A percentile compares a stretch with the other conserved stretches of the same genome.
Conservation (phyloP, 1,284 basidiomycete genomes). For the Irpex rosettiformis region DNA sequence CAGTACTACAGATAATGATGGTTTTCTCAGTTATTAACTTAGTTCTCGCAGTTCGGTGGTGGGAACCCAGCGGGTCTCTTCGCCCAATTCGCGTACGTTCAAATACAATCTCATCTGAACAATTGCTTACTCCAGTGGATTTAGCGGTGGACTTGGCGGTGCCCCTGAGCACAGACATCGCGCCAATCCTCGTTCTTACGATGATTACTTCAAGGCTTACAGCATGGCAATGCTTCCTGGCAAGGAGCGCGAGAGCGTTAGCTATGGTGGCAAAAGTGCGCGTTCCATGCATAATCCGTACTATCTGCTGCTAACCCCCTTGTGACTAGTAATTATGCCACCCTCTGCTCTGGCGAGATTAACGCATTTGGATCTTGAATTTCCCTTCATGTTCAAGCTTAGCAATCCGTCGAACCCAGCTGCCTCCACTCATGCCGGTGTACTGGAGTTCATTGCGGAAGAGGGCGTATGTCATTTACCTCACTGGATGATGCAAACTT, state of each 20-base stretch:
- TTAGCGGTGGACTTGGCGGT: conserved; percentile 48
- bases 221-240: conserved; percentile 84
- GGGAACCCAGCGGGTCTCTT: conserved; percentile 49
- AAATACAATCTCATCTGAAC: background rate
- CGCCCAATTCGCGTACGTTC: conserved; percentile 54
- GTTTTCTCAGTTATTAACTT: background rate
- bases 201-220: conserved; percentile 84
- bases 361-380: conserved; percentile 85
- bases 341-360: conserved; percentile 90
- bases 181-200: conserved; percentile 62
- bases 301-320: background rate
- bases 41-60: conserved; percentile 43
- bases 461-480: conserved; percentile 96
- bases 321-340: conserved; percentile 86
- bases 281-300: conserved; percentile 22
- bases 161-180: conserved; percentile 43
- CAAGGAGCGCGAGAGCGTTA: conserved; percentile 80
- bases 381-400: conserved; percentile 96
- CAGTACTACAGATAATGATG: conserved; percentile 24
- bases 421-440: conserved; percentile 92
- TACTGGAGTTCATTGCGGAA: conserved; percentile 98
- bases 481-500: conserved; percentile 99
- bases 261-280: conserved; percentile 97
- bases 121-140: background rate
- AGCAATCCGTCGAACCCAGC: conserved; percentile 86